Conservation (phyloP, 2,329 filamentous ascomycete genomes). For the Torrubiella hemipterigena region DNA sequence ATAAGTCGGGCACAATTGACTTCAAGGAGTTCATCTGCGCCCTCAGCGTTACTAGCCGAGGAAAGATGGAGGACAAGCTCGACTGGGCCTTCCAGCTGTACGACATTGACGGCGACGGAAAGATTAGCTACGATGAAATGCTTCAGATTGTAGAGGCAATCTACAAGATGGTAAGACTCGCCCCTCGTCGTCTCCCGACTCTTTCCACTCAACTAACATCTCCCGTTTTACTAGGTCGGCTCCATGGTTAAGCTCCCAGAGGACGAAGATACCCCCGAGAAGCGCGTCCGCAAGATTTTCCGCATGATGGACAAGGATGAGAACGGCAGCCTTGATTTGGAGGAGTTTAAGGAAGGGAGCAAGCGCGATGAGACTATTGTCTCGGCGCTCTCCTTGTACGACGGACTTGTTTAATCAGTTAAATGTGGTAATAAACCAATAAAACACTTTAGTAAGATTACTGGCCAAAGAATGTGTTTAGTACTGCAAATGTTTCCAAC, state of each 20-base stretch:
- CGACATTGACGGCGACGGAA: constrained; percentile 96
- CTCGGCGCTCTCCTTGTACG: constrained; percentile 89
- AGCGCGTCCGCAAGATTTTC: constrained; percentile 97
- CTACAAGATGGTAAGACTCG: constrained; percentile 81
- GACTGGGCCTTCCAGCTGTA: constrained; percentile 99
- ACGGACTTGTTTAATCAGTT: constrained; percentile 64
- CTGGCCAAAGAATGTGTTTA: too few relatives aligned
- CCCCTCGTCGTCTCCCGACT: neutral
- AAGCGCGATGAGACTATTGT: constrained; percentile 99
- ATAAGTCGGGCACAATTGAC: constrained; percentile 95
- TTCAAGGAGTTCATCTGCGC: constrained; percentile 99
- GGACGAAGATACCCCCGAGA: constrained; percentile 98
- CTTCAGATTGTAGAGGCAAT: constrained; percentile 96
- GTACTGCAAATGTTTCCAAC: too few relatives aligned
- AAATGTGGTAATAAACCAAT: too few relatives aligned
- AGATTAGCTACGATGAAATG: constrained; percentile 99
- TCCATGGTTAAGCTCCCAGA: constrained; percentile 98
- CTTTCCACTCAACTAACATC: neutral
- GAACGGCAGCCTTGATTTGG: constrained; percentile 91
- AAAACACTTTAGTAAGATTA: too few relatives aligned
- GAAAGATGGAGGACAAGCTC: constrained; percentile 98
- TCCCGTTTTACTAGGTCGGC: constrained; percentile 53
- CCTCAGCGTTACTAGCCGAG: constrained; percentile 87
- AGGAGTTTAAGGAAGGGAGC: constrained; percentile 98
- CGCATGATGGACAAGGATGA: constrained; percentile 99